These are phyloP conservation scores for Tulasnella sp. DNA, from an alignment of 768 basidiomycete species.

Conservation along the genomic window DNA sequence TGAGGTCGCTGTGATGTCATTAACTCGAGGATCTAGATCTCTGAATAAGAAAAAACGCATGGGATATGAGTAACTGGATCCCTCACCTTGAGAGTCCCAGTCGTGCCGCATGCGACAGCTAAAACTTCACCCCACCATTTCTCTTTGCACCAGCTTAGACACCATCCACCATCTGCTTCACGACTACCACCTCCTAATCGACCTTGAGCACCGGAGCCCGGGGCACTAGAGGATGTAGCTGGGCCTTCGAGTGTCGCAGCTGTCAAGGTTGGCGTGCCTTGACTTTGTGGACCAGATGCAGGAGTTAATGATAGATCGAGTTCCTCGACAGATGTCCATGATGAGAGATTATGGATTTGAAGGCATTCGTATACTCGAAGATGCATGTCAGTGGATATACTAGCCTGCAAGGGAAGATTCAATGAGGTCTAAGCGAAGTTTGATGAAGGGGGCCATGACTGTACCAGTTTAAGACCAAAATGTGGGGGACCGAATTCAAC, in stretches of 20 bases:
- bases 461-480: conserved; percentile 81
- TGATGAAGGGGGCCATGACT: conserved; percentile 21
- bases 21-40: conserved; percentile 57
- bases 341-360: conserved; percentile 41
- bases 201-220: conserved; percentile 36
- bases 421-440: background rate
- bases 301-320: conserved; percentile 56
- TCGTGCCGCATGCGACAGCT: conserved; percentile 60
- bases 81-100: conserved; percentile 62
- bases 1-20: conserved; percentile 53
- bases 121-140: conserved; percentile 88
- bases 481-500: conserved; percentile 81
- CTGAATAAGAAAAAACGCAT: conserved; percentile 5
- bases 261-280: conserved; percentile 7
- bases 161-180: conserved; percentile 88
- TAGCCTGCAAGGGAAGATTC: conserved; percentile 42
- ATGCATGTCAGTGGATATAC: conserved; percentile 75
- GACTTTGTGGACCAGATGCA: conserved; percentile 21
- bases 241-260: conserved; percentile 28
- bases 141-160: conserved; percentile 91
- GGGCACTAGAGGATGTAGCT: conserved; percentile 42
- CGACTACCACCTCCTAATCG: conserved; percentile 35
- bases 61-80: background rate
- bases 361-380: conserved; percentile 85
- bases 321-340: conserved; percentile 65